phyloP scores from a whole-genome alignment of 1,284 basidiomycete genomes.

The Tilletia indica region DNA sequence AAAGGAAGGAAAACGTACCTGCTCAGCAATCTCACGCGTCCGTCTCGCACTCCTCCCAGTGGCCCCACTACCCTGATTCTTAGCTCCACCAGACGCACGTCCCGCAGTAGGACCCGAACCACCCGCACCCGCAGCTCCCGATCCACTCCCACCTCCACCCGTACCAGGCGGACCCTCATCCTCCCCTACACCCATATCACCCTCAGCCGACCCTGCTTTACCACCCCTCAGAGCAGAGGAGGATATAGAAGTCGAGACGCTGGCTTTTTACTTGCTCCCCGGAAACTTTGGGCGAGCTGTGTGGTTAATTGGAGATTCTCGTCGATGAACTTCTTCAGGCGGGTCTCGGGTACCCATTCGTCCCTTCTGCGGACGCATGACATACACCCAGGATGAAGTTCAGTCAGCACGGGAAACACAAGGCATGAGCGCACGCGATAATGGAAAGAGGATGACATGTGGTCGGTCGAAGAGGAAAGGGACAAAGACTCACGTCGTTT shows the following conservation, averaged over 20 bases:
- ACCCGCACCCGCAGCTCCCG: slow-evolving; percentile 49
- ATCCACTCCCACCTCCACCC: slow-evolving; percentile 8
- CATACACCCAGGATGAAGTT: background rate
- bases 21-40: slow-evolving; percentile 34
- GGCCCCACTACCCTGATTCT: slow-evolving; percentile 21
- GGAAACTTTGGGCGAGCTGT: slow-evolving; percentile 41
- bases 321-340: slow-evolving; percentile 84
- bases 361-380: slow-evolving; percentile 72
- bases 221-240: too few relatives aligned
- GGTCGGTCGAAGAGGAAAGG: background rate
- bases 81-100: background rate
- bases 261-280: slow-evolving; percentile 28
- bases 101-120: slow-evolving; percentile 27
- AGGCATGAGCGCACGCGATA: background rate
- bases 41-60: slow-evolving; percentile 26
- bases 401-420: background rate
- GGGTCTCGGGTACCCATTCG: slow-evolving; percentile 85
- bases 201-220: background rate
- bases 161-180: slow-evolving; percentile 50
- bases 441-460: background rate
- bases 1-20: slow-evolving; percentile 21
- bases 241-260: background rate
- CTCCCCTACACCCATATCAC: slow-evolving; percentile 40
- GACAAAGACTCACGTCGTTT: slow-evolving; percentile 75
- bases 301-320: slow-evolving; percentile 75